Base-by-base conservation (phyloP, 345 rosid species). In the Diplotaxis tenuifolia region DNA sequence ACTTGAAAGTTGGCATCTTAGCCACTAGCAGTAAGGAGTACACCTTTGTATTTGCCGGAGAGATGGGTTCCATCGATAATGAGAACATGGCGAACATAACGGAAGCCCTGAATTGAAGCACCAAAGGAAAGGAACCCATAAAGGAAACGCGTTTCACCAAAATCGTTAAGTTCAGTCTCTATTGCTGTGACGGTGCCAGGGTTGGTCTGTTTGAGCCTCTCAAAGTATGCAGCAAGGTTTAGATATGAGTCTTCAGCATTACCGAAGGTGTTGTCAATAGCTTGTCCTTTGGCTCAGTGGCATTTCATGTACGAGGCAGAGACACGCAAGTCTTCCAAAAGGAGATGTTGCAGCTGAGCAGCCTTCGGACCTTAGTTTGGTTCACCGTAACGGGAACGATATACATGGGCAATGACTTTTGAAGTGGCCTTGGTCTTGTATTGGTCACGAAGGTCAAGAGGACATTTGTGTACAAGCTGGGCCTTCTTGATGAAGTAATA, bases 291-390 rank as follows among this genome's bases (percentile, higher is more conserved):
- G 3, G 28, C 2, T 5, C 28, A 2, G 28, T 25, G 28, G 28
- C 28, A 25, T 25, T 25, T 25, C 28, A 25, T 25, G 28, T 58
- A 58, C 0, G 62, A n/a, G 0, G 21, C 12, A 0, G 14, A 7
- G 0, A 58, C 19, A 1, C 21, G 16, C 0, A 58, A 11, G 1
- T 58, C 38, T 6, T 58, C 62, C 0, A 58, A 3, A 0, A 58
- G 21, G 1, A 58, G 10, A 1, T 28, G 20, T 1, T 58, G 62
- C 20, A 58, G 4, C 3, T 58, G 38, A 5, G 25, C 0, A 0
- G 62, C 21, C 0, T 0, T 0, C 0, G 21, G 34, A 0, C 34
- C 34, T 1, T 25, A 1, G 0, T 2, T 4, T 1, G 1, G 4
- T 1, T 56, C 19, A 5, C 11, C 16, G 5, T 0, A 56, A 2